Evolutionary conservation across 2,329 filamentous ascomycete genomes (phyloP), one percentile per base, ranked within the genome.

Genomic region (Neurospora sp.): DNA sequence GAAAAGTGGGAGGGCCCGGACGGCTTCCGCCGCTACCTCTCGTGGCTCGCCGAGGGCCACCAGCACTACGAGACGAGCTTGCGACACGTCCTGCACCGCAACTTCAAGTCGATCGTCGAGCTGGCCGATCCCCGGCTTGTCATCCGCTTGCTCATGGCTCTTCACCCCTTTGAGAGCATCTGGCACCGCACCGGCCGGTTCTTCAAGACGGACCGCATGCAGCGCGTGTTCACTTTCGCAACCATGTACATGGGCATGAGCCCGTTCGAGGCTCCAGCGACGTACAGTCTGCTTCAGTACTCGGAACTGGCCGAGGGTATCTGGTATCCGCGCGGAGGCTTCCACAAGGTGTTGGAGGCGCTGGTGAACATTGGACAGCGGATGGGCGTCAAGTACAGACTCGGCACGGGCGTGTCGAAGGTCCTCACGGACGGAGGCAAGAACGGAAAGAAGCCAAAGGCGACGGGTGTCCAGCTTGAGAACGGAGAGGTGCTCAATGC

Each of bases 241-340:
- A 92, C 89, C 74, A 93, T 93, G 91, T 93, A 93, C 76, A 91
- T 93, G 88, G 91, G 91, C 0, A 93, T 93, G 91, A 89, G 85
- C 69, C 91, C 91, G 0, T 93, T 91, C 76, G 89, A 92, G 76
- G 90, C 91, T 0, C 91, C 91, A 0, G 90, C 88, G 3, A 92
- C 91, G 1, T 93, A 93, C 79, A 89, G 86, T 67, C 78, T 93
- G 71, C 81, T 93, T 68, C 91, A 92, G 78, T 93, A 92, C 77
- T 91, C 91, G 0, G 91, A 93, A 80, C 80, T 92, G 39, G 88
- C 89, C 0, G 89, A 93, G 80, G 91, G 91, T 0, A 92, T 93
- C 62, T 91, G 90, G 88, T 93, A 92, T 79, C 89, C 90, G 0
- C 83, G 85, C 28, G 91, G 90, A 1, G 90, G 91, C 0, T 93